These are phyloP conservation scores for Penicillium expansum DNA, from an alignment of 2,329 filamentous ascomycete genomes.

Conservation along the genomic window DNA sequence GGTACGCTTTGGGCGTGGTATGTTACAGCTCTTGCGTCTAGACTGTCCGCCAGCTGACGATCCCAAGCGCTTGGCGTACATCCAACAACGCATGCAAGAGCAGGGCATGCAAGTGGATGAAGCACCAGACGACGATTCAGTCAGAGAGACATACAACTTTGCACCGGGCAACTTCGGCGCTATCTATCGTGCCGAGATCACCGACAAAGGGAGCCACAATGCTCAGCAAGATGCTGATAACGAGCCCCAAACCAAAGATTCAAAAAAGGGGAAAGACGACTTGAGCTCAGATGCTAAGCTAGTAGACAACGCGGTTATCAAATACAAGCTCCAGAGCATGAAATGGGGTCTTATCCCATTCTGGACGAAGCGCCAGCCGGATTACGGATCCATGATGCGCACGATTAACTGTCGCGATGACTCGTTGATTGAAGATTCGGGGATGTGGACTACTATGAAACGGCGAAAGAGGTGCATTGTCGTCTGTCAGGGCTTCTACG, in stretches of 20 bases:
- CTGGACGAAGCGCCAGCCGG: conserved; percentile 83
- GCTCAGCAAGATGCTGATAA: conserved; percentile 19
- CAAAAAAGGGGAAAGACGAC: conserved; percentile 8
- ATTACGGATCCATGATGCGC: conserved; percentile 73
- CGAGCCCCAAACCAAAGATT: conserved; percentile 14
- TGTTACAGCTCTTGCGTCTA: conserved; percentile 23
- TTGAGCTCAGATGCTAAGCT: conserved; percentile 14
- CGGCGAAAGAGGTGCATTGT: conserved; percentile 83
- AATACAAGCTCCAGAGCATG: conserved; percentile 86
- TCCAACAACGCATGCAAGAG: conserved; percentile 70
- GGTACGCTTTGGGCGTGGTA: conserved; percentile 64
- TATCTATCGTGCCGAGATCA: conserved; percentile 75
- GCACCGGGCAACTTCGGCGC: conserved; percentile 82
- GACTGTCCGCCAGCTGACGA: conserved; percentile 9
- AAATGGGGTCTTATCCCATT: conserved; percentile 94
- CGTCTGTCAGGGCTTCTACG: conserved; percentile 88
- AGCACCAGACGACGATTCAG: conserved; percentile 66
- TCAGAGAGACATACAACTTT: conserved; percentile 84
- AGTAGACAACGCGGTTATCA: conserved; percentile 40
- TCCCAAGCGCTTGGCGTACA: conserved; percentile 68
- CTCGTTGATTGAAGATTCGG: conserved; percentile 69
- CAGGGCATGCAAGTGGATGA: conserved; percentile 71
- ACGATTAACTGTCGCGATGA: conserved; percentile 96
- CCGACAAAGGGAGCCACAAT: conserved; percentile 52
- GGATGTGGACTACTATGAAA: conserved; percentile 94